Evolutionary conservation across 2,329 filamentous ascomycete species (phyloP).

Genomic region (Penicillium thymicola): DNA sequence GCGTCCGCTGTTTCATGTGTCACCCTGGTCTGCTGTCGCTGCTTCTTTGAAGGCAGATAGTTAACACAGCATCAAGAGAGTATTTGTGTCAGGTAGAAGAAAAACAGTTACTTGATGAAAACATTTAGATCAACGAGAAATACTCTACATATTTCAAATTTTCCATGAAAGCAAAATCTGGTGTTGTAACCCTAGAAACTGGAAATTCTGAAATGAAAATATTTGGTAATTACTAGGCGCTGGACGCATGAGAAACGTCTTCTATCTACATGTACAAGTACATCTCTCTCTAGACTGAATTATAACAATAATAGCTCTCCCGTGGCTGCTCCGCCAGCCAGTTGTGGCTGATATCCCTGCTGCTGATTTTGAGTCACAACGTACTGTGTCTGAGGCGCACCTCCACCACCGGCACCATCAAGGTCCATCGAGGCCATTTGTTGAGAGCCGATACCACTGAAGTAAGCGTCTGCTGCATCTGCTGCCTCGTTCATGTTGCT

Average conservation of each 20-base stretch:
- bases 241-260: background rate
- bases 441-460: slow-evolving; percentile 70
- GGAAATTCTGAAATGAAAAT: background rate
- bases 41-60: slow-evolving; percentile 12
- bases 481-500: slow-evolving; percentile 67
- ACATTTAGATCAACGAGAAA: slow-evolving; percentile 25
- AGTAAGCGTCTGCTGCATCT: slow-evolving; percentile 85
- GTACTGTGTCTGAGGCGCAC: slow-evolving; percentile 49
- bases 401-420: slow-evolving; percentile 61
- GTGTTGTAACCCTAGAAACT: background rate
- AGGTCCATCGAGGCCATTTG: slow-evolving; percentile 72
- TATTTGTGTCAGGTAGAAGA: slow-evolving; percentile 21
- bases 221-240: slow-evolving; percentile 1
- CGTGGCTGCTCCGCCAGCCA: slow-evolving; percentile 61
- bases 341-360: slow-evolving; percentile 68
- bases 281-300: background rate
- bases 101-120: slow-evolving; percentile 27
- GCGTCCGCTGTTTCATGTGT: slow-evolving; percentile 25
- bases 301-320: slow-evolving; percentile 69
- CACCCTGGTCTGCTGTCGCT: slow-evolving; percentile 22
- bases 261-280: slow-evolving; percentile 21
- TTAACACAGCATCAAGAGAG: slow-evolving; percentile 15
- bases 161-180: background rate
- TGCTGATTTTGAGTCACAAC: slow-evolving; percentile 82
- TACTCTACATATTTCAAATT: slow-evolving; percentile 7